phyloP scores from a whole-genome alignment of 2,329 filamentous ascomycete genomes.

The Ceratocystis destructans region DNA sequence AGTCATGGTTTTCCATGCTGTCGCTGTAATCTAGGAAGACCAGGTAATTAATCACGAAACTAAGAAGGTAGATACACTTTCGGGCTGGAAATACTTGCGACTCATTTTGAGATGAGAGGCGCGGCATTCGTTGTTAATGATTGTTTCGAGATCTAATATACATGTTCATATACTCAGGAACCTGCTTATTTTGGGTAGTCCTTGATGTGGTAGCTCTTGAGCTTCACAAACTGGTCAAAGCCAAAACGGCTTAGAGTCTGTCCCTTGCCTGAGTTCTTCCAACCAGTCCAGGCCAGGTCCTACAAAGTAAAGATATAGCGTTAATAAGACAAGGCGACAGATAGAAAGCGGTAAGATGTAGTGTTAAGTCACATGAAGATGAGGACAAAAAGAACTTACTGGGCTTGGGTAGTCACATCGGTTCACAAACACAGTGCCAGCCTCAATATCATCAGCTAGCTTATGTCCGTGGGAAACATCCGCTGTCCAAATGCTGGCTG shows the following conservation, averaged over 20 bases:
- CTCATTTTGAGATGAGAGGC: neutral
- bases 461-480: constrained; percentile 62
- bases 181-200: constrained; percentile 48
- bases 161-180: neutral
- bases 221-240: constrained; percentile 89
- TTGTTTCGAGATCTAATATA: neutral
- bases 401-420: constrained; percentile 84
- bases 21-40: too few species aligned
- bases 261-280: constrained; percentile 92
- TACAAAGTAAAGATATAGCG: constrained; percentile 26
- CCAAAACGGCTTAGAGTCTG: constrained; percentile 80
- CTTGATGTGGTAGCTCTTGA: constrained; percentile 93
- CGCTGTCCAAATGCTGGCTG: constrained; percentile 95
- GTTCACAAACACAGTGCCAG: constrained; percentile 93
- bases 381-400: constrained; percentile 40
- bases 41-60: too few species aligned
- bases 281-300: constrained; percentile 93
- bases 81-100: too few species aligned
- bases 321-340: constrained; percentile 21
- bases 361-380: constrained; percentile 12
- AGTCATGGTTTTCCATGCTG: too few species aligned
- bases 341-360: constrained; percentile 12
- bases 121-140: neutral
- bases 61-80: too few species aligned
- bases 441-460: constrained; percentile 69